Evolutionary conservation across 306 rosid genomes (phyloP), one percentile per base, ranked within the genome.

Genomic region (Phaseolus lunatus): DNA sequence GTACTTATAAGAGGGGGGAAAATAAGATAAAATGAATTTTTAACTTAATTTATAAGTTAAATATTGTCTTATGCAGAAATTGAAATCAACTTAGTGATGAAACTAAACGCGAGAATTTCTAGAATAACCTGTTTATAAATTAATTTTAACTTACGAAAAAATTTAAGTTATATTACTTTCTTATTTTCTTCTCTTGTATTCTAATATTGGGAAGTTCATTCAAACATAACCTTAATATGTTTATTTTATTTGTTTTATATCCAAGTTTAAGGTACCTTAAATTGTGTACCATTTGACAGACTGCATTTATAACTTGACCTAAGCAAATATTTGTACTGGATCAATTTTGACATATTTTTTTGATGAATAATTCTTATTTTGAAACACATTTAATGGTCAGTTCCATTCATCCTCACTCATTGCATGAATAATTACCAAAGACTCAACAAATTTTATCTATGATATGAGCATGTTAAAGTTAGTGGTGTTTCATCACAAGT

Each of bases 401-500:
- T 41, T 67, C 19, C 53, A 50, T 67, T 24, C 61, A 49, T 67
- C 24, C 67, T n/a, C n/a, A 59, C 63, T 78, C 3, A 20, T 20
- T 53, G 6, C 59, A 20, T 9, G 41, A 80, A 68, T 33, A 54
- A 20, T 62, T 43, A 29, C 44, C 27, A 29, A 24, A 20, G 44
- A 45, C 35, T 62, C 24, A 48, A 77, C 27, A 31, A 68, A 50
- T 48, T 19, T 45, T 54, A 41, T 57, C 53, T 9, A 48, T 37
- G 68, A 48, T 50, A 56, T 27, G 13, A 62, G 31, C 33, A 31
- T 84, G 77, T 58, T 82, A 70, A 80, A 11, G 54, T 56, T 80
- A 24, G 59, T 74, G 56, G 52, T 63, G 5, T 84, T 76, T 70
- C 45, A 26, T 73, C 84, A 47, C 87, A 94, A 97, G 98, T 92